Base-by-base conservation (phyloP, 805 yeast species). In the Scheffersomyces amazonensis region DNA sequence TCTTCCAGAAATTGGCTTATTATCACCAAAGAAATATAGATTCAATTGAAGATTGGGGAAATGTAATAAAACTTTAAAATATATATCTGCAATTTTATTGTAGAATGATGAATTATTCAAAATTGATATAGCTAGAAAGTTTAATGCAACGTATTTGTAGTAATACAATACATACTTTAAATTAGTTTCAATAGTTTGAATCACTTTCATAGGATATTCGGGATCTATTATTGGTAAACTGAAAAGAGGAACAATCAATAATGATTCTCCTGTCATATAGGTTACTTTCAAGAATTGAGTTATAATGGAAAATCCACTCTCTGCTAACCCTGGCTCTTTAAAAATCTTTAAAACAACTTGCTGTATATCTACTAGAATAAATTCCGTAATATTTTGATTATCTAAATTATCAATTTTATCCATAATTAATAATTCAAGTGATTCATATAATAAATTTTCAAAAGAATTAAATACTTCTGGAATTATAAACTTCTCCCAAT, bases 111-210 rank as follows among this genome's bases (percentile, higher is more conserved):
- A 30, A 6, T 15, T 23, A 10, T 36, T 41, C 21, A 27, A 35
- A 10, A 53, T 24, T 3, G 63, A 50, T 16, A 57, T 34, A 4
- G 49, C 19, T 18, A 56, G 42, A 39, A 60, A 48, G 36, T 57
- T 57, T 40, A 55, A 60, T 4, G 61, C 66, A 8, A 52, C 41
- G 36, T 45, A 64, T 27, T 52, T 50, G 36, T 58, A 63, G 32
- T 41, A 62, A 35, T 50, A 41, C 10, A 59, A 42, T 6, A 62
- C 32, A 15, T 52, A 56, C 13, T 36, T 35, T 9, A 51, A 50
- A 19, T 47, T 43, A 11, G 53, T 45, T 1, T 44, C 16, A 3
- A 34, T 21, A 1, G 40, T 41, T 16, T 47, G 40, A 8, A 55
- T 42, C 4, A 51, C 25, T 4, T 41, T 40, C 12, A 56, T 42